Evolutionary conservation across 257 asterid species (phyloP).

Genomic region (Leptodermis oblonga): DNA sequence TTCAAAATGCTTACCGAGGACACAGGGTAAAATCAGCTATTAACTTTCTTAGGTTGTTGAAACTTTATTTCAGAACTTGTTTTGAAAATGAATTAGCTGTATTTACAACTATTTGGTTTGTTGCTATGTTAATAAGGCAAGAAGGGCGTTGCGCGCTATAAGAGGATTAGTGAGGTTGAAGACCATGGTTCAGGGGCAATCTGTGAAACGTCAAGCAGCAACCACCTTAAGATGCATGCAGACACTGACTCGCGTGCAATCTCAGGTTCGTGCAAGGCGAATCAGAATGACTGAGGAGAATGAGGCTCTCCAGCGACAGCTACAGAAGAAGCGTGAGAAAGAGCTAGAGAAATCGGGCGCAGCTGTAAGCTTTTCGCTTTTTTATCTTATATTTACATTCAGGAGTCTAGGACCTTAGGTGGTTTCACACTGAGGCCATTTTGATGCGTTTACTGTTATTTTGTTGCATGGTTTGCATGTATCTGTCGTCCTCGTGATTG

Average conservation of each 20-base stretch:
- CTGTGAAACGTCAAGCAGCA: slow-evolving; percentile 60
- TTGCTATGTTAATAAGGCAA: slow-evolving; percentile 43
- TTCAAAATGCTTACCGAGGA: slow-evolving; percentile 75
- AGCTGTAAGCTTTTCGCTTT: slow-evolving; percentile 43
- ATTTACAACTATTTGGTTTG: neutral
- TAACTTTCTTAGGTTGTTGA: neutral
- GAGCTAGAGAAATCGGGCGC: slow-evolving; percentile 51
- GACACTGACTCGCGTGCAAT: slow-evolving; percentile 62
- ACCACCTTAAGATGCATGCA: slow-evolving; percentile 67
- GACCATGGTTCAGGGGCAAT: slow-evolving; percentile 52
- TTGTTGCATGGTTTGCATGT: neutral
- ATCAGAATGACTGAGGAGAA: slow-evolving; percentile 56
- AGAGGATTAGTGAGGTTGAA: slow-evolving; percentile 68
- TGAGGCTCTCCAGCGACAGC: slow-evolving; percentile 59
- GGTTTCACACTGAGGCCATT: too few relatives aligned
- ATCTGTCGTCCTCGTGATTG: neutral
- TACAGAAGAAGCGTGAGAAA: slow-evolving; percentile 59
- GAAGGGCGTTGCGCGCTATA: slow-evolving; percentile 62
- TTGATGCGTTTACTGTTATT: neutral
- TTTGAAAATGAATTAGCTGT: neutral
- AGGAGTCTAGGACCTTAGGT: neutral
- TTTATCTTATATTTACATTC: neutral
- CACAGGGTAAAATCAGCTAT: slow-evolving; percentile 47
- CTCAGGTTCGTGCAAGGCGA: slow-evolving; percentile 63
- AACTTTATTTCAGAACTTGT: neutral